These are phyloP conservation scores for Sanghuangporus baumii DNA, from an alignment of 1,284 basidiomycete species.

Conservation along the genomic window DNA sequence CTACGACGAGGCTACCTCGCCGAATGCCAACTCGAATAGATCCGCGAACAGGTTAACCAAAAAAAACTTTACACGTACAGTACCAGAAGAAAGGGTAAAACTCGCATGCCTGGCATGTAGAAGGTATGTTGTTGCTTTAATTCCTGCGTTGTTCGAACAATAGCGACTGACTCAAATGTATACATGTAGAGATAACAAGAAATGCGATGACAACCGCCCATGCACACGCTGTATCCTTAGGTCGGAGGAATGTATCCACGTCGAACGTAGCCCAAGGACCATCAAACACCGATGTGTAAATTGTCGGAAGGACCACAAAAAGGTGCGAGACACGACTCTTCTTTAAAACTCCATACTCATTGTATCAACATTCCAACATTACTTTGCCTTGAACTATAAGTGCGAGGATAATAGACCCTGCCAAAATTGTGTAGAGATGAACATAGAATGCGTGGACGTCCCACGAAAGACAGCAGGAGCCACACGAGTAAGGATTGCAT, in stretches of 20 bases:
- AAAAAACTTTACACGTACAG: slow-evolving; percentile 13
- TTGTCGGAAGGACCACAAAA: slow-evolving; percentile 46
- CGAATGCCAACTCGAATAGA: slow-evolving; percentile 17
- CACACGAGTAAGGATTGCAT: slow-evolving; percentile 52
- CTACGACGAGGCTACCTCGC: slow-evolving; percentile 26
- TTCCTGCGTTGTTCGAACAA: neutral
- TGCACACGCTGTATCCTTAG: slow-evolving; percentile 49
- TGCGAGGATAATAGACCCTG: slow-evolving; percentile 56
- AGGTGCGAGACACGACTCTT: neutral
- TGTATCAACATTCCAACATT: too few species aligned
- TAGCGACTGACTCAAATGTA: neutral
- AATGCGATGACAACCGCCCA: slow-evolving; percentile 57
- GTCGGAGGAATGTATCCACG: slow-evolving; percentile 47
- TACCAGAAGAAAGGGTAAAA: slow-evolving; percentile 42
- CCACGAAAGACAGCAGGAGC: slow-evolving; percentile 50
- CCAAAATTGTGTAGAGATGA: slow-evolving; percentile 39
- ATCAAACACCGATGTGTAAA: slow-evolving; percentile 51
- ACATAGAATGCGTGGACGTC: slow-evolving; percentile 39
- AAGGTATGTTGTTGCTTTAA: slow-evolving; percentile 21
- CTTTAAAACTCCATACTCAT: neutral
- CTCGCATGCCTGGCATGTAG: slow-evolving; percentile 51
- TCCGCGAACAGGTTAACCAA: slow-evolving; percentile 19
- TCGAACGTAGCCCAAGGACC: slow-evolving; percentile 45
- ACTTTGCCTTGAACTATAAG: slow-evolving; percentile 15
- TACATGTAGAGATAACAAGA: slow-evolving; percentile 43